These are phyloP conservation scores for Geotrichum cucujoidarum DNA, from an alignment of 1,139 yeast species.

Conservation along the genomic window DNA sequence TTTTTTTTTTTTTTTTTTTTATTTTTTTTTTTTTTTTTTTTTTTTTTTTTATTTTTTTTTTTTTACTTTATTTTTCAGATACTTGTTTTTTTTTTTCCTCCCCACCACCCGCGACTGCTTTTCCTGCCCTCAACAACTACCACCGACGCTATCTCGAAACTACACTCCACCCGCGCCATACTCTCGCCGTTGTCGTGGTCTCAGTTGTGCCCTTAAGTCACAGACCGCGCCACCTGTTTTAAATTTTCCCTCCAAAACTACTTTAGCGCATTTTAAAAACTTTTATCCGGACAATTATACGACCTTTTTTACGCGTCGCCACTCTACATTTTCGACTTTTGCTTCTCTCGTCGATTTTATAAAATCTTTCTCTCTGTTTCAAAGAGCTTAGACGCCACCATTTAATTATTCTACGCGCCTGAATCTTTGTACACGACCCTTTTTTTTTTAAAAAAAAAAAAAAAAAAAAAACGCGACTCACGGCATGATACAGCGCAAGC, in stretches of 20 bases:
- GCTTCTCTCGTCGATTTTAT: neutral
- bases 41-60: neutral
- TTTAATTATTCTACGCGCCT: neutral
- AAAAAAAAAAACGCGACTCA: neutral
- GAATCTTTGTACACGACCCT: neutral
- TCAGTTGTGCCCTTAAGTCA: neutral
- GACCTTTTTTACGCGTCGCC: conserved; percentile 17
- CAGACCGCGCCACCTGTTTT: neutral
- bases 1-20: neutral
- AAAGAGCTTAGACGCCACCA: neutral
- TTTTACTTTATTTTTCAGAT: neutral
- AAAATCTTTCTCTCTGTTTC: neutral
- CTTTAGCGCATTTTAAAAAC: no score
- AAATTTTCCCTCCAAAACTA: neutral
- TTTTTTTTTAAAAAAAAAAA: no score
- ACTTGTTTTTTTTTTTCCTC: neutral
- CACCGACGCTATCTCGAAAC: no score
- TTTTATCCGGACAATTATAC: no score
- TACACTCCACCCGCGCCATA: no score
- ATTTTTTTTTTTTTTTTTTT: neutral
- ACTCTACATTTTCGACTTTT: neutral
- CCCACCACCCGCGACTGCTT: no score
- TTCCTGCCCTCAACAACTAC: no score
- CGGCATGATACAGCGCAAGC: conserved; percentile 17
- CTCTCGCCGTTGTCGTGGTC: neutral